phyloP scores from a whole-genome alignment of 2,329 filamentous ascomycete species.

The Myriosclerotinia curreyana region DNA sequence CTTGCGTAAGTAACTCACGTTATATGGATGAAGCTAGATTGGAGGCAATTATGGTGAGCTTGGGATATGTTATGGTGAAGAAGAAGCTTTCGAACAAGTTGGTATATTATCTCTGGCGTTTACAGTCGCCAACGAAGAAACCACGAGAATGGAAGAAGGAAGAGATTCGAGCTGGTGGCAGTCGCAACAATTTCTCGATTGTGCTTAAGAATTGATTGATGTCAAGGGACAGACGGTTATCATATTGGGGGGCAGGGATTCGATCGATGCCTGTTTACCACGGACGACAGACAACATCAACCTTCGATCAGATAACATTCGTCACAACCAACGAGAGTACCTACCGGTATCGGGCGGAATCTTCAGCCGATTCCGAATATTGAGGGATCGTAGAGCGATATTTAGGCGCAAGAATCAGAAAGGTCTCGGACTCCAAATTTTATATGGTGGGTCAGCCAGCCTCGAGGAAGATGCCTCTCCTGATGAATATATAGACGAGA shows the following conservation, averaged over 20 bases:
- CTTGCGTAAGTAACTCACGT: constrained; percentile 85
- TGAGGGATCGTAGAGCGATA: not conserved
- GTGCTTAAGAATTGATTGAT: constrained; percentile 48
- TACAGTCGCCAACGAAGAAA: constrained; percentile 31
- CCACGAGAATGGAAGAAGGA: constrained; percentile 55
- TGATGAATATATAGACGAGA: constrained; percentile 1
- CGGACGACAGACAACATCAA: not conserved
- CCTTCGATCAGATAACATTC: not conserved
- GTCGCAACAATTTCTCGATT: constrained; percentile 89
- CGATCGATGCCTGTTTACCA: not conserved
- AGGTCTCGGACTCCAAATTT: constrained; percentile 8
- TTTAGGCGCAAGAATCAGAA: not conserved
- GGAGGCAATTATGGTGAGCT: constrained; percentile 66
- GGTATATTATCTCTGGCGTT: constrained; percentile 82
- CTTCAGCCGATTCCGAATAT: not conserved
- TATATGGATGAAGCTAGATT: constrained; percentile 76
- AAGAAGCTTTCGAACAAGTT: constrained; percentile 79
- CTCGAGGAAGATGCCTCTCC: constrained; percentile 8
- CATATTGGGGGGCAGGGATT: not conserved
- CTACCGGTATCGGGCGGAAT: not conserved
- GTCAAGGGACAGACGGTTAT: not conserved
- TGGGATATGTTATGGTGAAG: constrained; percentile 67
- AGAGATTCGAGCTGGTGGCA: constrained; percentile 70
- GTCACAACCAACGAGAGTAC: not conserved
- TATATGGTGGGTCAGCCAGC: constrained; percentile 2